A percentile compares a stretch with the other conserved stretches of the same genome.
These are phyloP conservation scores for Xylaria sp. DNA, from an alignment of 495 filamentous ascomycete genomes.

Conservation along the genomic window DNA sequence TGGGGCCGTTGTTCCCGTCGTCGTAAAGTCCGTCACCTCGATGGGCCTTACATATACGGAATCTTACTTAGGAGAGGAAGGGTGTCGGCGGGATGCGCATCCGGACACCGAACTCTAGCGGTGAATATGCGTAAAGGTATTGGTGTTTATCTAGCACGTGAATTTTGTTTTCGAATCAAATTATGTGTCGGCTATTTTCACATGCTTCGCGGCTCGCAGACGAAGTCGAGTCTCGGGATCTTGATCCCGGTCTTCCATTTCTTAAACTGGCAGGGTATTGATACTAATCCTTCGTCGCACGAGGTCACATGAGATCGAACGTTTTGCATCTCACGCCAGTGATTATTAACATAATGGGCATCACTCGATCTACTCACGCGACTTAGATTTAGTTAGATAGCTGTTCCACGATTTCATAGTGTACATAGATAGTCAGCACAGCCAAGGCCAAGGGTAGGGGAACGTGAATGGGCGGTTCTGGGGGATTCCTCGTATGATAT, in stretches of 20 bases:
- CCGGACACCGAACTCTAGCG: neutral
- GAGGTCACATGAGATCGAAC: conserved; percentile 3
- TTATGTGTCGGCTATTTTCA: neutral
- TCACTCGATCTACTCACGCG: neutral
- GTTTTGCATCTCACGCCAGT: neutral
- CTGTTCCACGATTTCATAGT: too few relatives aligned
- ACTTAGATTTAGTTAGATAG: neutral
- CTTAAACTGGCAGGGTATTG: neutral
- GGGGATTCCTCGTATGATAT: neutral
- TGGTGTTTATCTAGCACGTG: neutral
- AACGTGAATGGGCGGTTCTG: neutral
- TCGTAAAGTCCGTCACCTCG: neutral
- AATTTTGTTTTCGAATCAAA: neutral
- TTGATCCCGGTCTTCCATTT: neutral
- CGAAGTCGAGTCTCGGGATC: neutral
- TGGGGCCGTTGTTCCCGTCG: neutral
- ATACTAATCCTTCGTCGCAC: neutral
- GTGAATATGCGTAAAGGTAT: neutral
- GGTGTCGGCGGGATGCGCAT: neutral
- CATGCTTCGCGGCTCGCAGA: neutral
- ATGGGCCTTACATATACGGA: neutral
- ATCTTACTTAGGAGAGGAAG: neutral
- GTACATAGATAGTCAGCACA: too few relatives aligned
- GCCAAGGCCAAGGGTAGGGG: neutral
- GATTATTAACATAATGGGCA: neutral